These are phyloP conservation scores for Tolypocladium amazonense DNA, from an alignment of 2,329 filamentous ascomycete genomes.

Conservation along the genomic window DNA sequence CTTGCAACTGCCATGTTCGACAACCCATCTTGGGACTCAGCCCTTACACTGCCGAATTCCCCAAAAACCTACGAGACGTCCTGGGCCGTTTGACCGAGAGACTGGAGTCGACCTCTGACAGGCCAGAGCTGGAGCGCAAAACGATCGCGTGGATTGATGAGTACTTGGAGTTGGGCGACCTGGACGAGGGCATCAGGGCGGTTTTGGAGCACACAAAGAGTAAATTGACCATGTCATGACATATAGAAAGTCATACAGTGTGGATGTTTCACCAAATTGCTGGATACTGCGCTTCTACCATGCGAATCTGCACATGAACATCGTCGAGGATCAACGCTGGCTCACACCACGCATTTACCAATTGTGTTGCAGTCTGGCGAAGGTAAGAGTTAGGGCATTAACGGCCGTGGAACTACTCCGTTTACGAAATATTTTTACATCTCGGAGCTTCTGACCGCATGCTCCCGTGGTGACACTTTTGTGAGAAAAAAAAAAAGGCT, in stretches of 20 bases:
- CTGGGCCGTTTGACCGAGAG: slow-evolving; percentile 50
- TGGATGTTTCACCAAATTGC: background rate
- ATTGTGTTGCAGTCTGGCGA: background rate
- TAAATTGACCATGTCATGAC: slow-evolving; percentile 12
- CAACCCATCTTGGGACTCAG: slow-evolving; percentile 58
- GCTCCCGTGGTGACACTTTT: background rate
- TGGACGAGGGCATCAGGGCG: slow-evolving; percentile 45
- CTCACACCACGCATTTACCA: background rate
- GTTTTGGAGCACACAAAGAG: slow-evolving; percentile 43
- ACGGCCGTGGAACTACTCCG: too few relatives aligned
- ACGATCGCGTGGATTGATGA: slow-evolving; percentile 42
- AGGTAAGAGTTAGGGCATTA: too few relatives aligned
- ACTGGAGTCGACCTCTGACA: slow-evolving; percentile 34
- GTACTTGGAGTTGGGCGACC: slow-evolving; percentile 34
- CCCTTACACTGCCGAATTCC: slow-evolving; percentile 57
- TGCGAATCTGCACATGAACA: background rate
- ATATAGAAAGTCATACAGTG: background rate
- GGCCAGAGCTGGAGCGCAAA: slow-evolving; percentile 33
- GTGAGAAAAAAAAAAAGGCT: too few relatives aligned
- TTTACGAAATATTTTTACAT: background rate
- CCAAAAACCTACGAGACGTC: slow-evolving; percentile 55
- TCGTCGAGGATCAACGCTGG: background rate
- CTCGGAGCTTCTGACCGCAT: background rate
- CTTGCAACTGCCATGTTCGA: slow-evolving; percentile 60
- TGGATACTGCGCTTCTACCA: background rate